Conservation (phyloP, 176 grass and related monocot genomes). For the Lolium multiflorum region DNA sequence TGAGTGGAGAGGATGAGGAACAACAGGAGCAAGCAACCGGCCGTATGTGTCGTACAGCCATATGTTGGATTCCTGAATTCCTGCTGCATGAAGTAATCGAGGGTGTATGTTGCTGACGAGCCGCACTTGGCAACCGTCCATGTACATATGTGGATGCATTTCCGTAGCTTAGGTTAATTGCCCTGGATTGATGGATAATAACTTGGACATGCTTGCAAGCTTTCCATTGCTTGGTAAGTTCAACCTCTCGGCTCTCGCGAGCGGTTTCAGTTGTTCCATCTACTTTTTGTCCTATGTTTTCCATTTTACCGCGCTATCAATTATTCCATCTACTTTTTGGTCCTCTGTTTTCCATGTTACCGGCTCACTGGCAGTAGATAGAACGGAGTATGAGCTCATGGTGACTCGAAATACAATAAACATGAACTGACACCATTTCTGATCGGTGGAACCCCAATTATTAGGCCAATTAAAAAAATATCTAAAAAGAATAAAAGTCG, state of each 20-base stretch:
- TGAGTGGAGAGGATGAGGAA: neutral
- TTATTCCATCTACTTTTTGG: neutral
- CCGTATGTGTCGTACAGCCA: no score
- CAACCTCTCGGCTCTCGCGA: neutral
- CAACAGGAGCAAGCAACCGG: neutral
- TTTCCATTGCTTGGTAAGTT: conserved; percentile 19
- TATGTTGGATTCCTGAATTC: neutral
- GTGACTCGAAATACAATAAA: no score
- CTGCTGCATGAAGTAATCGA: neutral
- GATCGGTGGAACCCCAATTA: no score
- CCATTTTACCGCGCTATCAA: no score
- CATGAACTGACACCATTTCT: no score
- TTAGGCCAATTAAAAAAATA: no score
- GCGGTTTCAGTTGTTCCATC: neutral
- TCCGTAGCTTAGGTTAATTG: neutral
- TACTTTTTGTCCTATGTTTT: neutral
- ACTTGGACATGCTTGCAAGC: conserved; percentile 33
- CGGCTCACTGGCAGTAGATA: neutral
- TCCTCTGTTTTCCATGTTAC: neutral
- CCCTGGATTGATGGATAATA: neutral
- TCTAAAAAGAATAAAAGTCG: no score
- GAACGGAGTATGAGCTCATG: neutral
- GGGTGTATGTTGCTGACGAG: neutral
- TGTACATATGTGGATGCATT: neutral
- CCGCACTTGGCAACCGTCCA: neutral